Evolutionary conservation across 768 basidiomycete genomes (phyloP), one percentile per base, ranked within the genome.

Genomic region (Gelatoporia subvermispora): DNA sequence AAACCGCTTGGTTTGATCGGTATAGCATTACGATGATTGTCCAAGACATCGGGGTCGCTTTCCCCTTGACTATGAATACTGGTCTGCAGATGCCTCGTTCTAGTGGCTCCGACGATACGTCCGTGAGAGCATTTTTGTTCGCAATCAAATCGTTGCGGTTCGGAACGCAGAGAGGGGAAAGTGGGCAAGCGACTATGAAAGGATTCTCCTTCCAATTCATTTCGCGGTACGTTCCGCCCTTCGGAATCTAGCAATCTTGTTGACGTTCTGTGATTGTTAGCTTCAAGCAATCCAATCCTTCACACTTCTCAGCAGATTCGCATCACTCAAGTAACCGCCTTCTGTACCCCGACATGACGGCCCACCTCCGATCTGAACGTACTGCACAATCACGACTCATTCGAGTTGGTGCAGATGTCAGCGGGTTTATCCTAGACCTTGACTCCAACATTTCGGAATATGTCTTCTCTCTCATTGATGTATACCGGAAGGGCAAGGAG

Each of bases 191-290:
- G 39, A 72, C 70, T 8, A 84, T 96, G 65, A 72, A 75, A 45
- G 75, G 78, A 8, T 75, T 95, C 51, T 85, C 85, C 11, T 82
- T 96, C 63, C 92, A 94, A 65, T 96, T 97, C 65, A 77, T 93
- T 2, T 67, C 85, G 38, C 69, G 74, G 91, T 92, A 69, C 56
- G 78, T 60, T 22, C 3, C 21, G 21, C 5, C 11, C 39, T 7
- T 10, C 11, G n/a, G n/a, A 25, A 21, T 67, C 84, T 36, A 68
- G 74, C 89, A 90, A 69, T 57, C 78, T 60, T 15, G 10, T 16
- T 35, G 8, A 17, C 35, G 13, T 5, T n/a, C 20, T 13, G 24
- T 34, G 11, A 48, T 39, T 40, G 25, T 11, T 63, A 91, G 88
- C 13, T 97, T 97, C 66, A 80, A 85, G 57, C 92, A 93, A 59